Conservation (phyloP, 352 stramenopile genomes). For the Hyaloperonospora arabidopsidis region DNA sequence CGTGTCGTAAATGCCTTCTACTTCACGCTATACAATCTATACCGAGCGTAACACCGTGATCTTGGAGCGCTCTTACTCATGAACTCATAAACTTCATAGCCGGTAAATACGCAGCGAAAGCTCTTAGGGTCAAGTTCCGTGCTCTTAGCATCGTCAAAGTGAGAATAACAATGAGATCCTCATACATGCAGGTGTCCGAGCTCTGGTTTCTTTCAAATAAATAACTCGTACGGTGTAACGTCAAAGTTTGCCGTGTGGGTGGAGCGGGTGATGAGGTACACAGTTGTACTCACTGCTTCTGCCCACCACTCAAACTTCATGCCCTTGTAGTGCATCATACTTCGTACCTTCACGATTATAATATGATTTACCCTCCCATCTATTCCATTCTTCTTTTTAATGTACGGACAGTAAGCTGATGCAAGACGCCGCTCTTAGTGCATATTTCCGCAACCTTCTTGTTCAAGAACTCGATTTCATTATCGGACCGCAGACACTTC, state of each 20-base stretch:
- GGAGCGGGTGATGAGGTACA: neutral
- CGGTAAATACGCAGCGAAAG: neutral
- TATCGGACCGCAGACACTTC: constrained; percentile 3
- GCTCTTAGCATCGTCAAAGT: constrained; percentile 1
- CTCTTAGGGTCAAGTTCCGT: neutral
- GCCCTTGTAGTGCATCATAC: constrained; percentile 1
- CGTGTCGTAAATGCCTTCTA: neutral
- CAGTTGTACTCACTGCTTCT: constrained; percentile 1
- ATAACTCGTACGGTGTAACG: neutral
- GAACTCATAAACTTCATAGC: neutral
- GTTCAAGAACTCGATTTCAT: neutral
- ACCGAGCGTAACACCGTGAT: neutral
- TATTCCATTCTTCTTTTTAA: neutral
- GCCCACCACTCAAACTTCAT: constrained; percentile 1
- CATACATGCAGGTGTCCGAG: neutral
- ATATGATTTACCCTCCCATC: neutral
- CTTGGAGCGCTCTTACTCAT: neutral
- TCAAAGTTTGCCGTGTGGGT: neutral
- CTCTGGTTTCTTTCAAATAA: neutral
- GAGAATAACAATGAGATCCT: constrained; percentile 1
- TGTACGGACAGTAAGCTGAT: neutral
- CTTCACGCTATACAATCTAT: neutral
- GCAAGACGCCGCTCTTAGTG: neutral
- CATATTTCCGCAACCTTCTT: neutral
- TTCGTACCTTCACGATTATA: neutral